These are phyloP conservation scores for Atalantia buxifolia DNA, from an alignment of 345 rosid species.

Conservation along the genomic window DNA sequence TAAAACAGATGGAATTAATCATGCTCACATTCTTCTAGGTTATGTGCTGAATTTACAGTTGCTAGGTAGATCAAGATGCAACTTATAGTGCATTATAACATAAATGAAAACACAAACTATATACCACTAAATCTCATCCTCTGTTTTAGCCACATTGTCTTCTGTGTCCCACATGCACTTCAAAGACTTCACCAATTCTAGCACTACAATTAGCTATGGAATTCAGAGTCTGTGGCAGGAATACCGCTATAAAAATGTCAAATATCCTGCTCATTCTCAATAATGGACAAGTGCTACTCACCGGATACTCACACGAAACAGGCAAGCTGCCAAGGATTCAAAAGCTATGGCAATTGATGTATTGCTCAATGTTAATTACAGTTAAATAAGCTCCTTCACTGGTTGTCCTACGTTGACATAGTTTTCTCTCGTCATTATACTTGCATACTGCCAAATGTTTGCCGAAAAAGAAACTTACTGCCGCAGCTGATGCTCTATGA, in stretches of 20 bases:
- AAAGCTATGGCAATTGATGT: not conserved
- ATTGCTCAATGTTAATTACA: not conserved
- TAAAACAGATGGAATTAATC: not conserved
- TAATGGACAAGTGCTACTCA: not conserved
- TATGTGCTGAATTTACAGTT: too few species aligned
- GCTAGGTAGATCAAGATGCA: too few species aligned
- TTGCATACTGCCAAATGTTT: not conserved
- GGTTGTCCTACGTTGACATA: not conserved
- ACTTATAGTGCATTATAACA: too few species aligned
- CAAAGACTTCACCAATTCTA: too few species aligned
- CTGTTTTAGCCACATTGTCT: too few species aligned
- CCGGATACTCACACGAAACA: not conserved
- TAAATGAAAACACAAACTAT: too few species aligned
- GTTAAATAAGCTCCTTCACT: too few species aligned
- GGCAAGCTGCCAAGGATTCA: not conserved
- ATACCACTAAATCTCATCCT: too few species aligned
- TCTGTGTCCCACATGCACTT: too few species aligned
- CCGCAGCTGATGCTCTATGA: not conserved
- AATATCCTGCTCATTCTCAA: not conserved
- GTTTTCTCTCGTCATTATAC: not conserved
- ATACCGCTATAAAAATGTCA: not conserved
- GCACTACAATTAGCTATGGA: too few species aligned
- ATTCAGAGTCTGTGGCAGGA: not conserved
- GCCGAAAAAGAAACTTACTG: not conserved
- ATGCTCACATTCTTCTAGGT: too few species aligned